Evolutionary conservation across 495 filamentous ascomycete genomes (phyloP).

Genomic region (Massariosphaeria phaeospora): DNA sequence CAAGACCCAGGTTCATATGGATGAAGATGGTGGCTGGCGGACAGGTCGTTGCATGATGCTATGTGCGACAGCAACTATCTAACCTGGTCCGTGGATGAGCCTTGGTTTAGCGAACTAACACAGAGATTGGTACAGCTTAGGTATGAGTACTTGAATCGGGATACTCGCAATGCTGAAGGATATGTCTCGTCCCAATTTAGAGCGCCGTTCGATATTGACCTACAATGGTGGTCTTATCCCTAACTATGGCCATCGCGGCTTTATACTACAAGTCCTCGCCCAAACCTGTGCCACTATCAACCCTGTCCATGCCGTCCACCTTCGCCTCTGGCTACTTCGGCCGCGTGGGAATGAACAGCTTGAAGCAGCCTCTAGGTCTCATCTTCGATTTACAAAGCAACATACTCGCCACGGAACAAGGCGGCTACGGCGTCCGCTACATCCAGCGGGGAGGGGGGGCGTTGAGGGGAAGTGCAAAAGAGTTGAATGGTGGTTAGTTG

Average conservation of each 20-base stretch:
- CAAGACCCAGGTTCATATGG: not conserved
- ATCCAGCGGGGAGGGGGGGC: constrained; percentile 35
- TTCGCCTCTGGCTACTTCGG: constrained; percentile 49
- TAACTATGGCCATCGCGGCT: constrained; percentile 5
- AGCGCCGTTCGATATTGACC: not conserved
- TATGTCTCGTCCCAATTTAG: not conserved
- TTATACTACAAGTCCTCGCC: constrained; percentile 1
- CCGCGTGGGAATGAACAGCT: constrained; percentile 49
- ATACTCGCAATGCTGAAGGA: no score
- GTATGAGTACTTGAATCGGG: no score
- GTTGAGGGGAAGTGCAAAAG: not conserved
- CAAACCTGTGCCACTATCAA: constrained; percentile 17
- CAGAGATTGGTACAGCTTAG: no score
- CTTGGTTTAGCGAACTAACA: no score
- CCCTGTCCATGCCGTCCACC: constrained; percentile 3
- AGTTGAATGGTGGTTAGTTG: no score
- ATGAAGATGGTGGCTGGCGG: not conserved
- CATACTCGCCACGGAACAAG: constrained; percentile 55
- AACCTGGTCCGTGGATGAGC: no score
- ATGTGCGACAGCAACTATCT: not conserved
- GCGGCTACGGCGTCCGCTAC: constrained; percentile 47
- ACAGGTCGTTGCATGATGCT: not conserved
- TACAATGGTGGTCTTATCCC: not conserved
- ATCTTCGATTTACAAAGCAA: constrained; percentile 54
- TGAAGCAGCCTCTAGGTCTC: constrained; percentile 53